Evolutionary conservation across 148 eudicot species (phyloP), one percentile per base, ranked within the genome.

Genomic region (Diospyros lotus): DNA sequence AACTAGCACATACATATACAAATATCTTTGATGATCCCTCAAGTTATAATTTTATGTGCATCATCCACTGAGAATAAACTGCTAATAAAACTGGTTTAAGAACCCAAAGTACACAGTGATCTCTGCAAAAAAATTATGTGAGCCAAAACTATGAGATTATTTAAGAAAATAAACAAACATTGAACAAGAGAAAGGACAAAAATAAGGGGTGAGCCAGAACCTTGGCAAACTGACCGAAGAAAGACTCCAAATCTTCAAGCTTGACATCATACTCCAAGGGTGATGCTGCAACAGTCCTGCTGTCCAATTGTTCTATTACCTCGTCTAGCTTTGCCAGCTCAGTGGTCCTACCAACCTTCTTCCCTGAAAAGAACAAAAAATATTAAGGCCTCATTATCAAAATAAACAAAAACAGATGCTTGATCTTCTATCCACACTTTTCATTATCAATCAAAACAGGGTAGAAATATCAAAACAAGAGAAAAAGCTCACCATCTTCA

Each of bases 231-330:
- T 95, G 91, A 76, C 80, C 66, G 77, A 95, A 95, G 83, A 92
- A 90, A 15, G 89, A 84, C 62, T 92, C 97, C 72, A 92, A 88
- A 71, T 87, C 94, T 81, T 95, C 98, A 80, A 83, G 90, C 80
- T 89, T 90, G 71, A 82, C 89, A 80, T 90, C 90, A 80, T 85
- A 90, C 75, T 89, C 90, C 55, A 95, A 77, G 13, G 98, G 97
- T 6, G 97, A 90, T 62, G 88, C 98, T 79, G 98, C 94, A 74
- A 95, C 77, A 42, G 98, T 95, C 77, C 94, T 85, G 53, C 72
- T 87, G 80, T 95, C 98, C 67, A 86, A 61, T 78, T 95, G 98
- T 76, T 95, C 97, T 70, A 95, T 86, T 8, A 83, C 85, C 83
- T 92, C 96, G 63, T 92, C 97, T 3, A 88, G 83, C 72, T 89